Evolutionary conservation across 768 basidiomycete species (phyloP), one percentile per base, ranked within the genome.

Genomic region (Daedalea quercina): DNA sequence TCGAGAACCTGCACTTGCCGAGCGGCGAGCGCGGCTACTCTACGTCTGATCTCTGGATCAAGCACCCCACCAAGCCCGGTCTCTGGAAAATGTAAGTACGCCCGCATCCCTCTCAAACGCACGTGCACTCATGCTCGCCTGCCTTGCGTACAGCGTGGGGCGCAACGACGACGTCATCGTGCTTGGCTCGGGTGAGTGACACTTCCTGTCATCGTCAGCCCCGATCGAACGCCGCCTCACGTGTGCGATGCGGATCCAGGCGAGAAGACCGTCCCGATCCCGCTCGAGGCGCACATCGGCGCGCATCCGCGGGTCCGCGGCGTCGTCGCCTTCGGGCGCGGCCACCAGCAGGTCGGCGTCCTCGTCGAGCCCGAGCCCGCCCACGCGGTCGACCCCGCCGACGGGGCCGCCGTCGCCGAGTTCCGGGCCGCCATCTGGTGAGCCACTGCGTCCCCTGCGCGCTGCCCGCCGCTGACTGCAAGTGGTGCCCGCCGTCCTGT

Each of bases 81-180:
- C 43, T 63, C 9, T 63, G 59, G 59, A 67, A 57, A 43, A 60
- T 80, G 54, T 62, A 43, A 13, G 60, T 52, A 3, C 24, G 22
- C 2, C 26, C 28, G 28, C 43, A 28, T 9, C 19, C 3, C 31
- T 44, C 44, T 51, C 44, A 49, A 41, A 46, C 50, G 61, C 63
- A 49, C 64, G 67, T 51, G 63, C n/a, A 59, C 61, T 54, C 57
- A 61, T 50, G 50, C 28, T 31, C 28, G 11, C 28, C 6, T 11
- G 11, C 28, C 6, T 31, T 11, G n/a, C n/a, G n/a, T 46, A 55
- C 58, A 56, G 65, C 26, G 54, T 56, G 51, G 74, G 73, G 9
- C 61, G 73, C 17, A 55, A 53, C n/a, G 75, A 78, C 52, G 76
- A 78, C 47, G 74, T 74, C 51, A 73, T 77, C 51, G 67, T 74